Conservation (phyloP, 129 eudicot genomes). For the Smallanthus sonchifolius region DNA sequence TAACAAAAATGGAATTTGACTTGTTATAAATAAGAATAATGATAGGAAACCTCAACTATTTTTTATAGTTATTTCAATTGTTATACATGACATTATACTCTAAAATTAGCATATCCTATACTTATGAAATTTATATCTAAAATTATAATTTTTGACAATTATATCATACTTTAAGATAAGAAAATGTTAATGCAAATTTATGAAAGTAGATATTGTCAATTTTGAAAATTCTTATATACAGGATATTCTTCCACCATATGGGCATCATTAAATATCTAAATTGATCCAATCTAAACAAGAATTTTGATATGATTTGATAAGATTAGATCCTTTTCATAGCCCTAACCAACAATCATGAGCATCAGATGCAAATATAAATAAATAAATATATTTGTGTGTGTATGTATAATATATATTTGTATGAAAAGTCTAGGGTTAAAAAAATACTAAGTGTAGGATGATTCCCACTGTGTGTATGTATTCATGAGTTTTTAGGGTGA, state of each 20-base stretch:
- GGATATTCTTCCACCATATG: constrained; percentile 28
- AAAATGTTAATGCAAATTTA: not conserved
- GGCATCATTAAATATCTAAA: constrained; percentile 11
- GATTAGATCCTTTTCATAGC: constrained; percentile 21
- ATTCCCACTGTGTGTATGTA: not conserved
- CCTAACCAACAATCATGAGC: constrained; percentile 16
- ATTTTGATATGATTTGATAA: constrained; percentile 16
- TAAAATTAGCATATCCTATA: not conserved
- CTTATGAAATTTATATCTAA: not conserved
- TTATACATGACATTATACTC: too few species aligned
- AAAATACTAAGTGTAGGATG: not conserved
- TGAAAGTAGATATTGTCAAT: not conserved
- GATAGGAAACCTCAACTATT: too few species aligned
- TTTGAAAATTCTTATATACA: not conserved
- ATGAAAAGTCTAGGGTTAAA: too few species aligned
- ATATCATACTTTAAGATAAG: not conserved
- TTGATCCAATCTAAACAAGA: constrained; percentile 11
- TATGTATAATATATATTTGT: not conserved
- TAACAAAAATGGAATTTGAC: too few species aligned
- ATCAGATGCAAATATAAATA: not conserved
- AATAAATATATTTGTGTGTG: too few species aligned
- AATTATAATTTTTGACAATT: not conserved
- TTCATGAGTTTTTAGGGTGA: too few species aligned
- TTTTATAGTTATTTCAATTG: too few species aligned
- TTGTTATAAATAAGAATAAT: too few species aligned